Percentiles rank a stretch among this genome's conserved stretches.
phyloP scores from a whole-genome alignment of 73 alveolate genomes.

The Blepharisma japonicum region DNA sequence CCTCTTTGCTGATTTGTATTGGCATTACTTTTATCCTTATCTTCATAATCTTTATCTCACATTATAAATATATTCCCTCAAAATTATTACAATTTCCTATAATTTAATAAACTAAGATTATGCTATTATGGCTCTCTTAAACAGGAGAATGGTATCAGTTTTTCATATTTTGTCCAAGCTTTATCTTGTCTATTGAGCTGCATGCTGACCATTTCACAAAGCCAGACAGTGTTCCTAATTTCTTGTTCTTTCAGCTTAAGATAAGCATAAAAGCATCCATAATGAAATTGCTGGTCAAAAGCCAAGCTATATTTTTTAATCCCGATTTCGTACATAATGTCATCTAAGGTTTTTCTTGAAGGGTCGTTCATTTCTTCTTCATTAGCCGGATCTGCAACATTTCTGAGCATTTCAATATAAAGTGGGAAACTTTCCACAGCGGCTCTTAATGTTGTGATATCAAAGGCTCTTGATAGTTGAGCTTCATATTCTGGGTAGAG shows the following conservation, averaged over 20 bases:
- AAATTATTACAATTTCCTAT: no score
- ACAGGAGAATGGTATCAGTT: slow-evolving; percentile 24
- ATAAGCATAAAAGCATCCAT: slow-evolving; percentile 88
- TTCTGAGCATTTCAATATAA: slow-evolving; percentile 78
- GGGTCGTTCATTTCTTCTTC: slow-evolving; percentile 63
- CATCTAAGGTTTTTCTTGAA: slow-evolving; percentile 73
- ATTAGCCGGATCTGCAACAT: slow-evolving; percentile 84
- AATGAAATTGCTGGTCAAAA: slow-evolving; percentile 90
- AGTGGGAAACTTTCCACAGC: slow-evolving; percentile 82
- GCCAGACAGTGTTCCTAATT: slow-evolving; percentile 82
- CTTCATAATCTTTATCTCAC: no score
- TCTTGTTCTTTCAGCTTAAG: slow-evolving; percentile 86
- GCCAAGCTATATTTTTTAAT: slow-evolving; percentile 84
- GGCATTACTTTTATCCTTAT: no score
- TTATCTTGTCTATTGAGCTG: slow-evolving; percentile 69
- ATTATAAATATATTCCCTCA: no score
- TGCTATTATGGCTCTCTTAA: not conserved
- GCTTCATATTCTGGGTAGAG: slow-evolving; percentile 91
- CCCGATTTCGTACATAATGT: slow-evolving; percentile 76
- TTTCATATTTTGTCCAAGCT: slow-evolving; percentile 76
- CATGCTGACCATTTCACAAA: slow-evolving; percentile 79
- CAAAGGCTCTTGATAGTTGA: slow-evolving; percentile 70
- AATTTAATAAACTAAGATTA: no score
- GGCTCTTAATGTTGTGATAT: slow-evolving; percentile 81
- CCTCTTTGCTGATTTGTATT: no score